Percentiles rank a stretch among this genome's conserved stretches.
Evolutionary conservation across 805 yeast genomes (phyloP).

Genomic region (Myxozyma neotropica): DNA sequence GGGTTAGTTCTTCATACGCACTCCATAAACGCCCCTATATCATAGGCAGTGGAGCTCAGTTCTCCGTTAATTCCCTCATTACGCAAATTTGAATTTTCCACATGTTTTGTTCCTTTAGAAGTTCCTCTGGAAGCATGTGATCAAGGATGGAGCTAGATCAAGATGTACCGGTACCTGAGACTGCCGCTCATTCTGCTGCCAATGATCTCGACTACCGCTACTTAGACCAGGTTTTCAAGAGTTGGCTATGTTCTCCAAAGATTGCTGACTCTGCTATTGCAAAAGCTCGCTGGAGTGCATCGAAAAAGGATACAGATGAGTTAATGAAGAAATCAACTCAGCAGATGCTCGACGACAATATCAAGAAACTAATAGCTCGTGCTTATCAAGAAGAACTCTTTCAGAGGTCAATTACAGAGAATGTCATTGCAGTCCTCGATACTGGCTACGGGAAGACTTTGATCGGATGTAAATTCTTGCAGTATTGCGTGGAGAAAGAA

Average conservation of each 20-base stretch:
- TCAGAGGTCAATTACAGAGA: constrained; percentile 3
- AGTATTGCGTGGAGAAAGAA: background rate
- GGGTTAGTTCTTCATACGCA: too few species aligned
- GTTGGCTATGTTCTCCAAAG: background rate
- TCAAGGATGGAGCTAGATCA: background rate
- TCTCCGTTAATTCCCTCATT: too few species aligned
- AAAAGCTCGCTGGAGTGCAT: background rate
- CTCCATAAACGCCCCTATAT: too few species aligned
- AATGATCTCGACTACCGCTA: background rate
- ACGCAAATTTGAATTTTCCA: too few species aligned
- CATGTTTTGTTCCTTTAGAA: too few species aligned
- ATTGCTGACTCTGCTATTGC: background rate
- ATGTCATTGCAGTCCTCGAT: constrained; percentile 18
- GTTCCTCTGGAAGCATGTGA: too few species aligned
- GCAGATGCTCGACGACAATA: background rate
- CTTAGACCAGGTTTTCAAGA: background rate
- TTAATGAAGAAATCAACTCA: background rate
- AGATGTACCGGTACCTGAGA: background rate
- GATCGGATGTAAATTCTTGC: constrained; percentile 11
- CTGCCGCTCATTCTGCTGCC: background rate
- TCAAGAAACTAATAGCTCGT: background rate
- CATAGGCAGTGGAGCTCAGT: too few species aligned
- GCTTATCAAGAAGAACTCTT: constrained; percentile 21
- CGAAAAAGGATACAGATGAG: background rate
- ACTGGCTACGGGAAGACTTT: constrained; percentile 23